Evolutionary conservation across 257 asterid species (phyloP).

Genomic region (Lithospermum erythrorhizon): DNA sequence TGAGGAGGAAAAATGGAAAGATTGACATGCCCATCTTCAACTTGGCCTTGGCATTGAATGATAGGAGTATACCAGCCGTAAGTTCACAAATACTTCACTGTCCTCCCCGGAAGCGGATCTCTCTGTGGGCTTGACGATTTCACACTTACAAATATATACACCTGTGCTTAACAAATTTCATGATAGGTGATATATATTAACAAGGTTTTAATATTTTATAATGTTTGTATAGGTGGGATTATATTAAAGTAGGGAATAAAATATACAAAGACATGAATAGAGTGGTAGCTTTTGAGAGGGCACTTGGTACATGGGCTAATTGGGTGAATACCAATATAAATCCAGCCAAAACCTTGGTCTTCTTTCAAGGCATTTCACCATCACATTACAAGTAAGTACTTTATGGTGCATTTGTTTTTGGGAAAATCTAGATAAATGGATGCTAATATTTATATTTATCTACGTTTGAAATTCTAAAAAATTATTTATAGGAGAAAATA

Average conservation of each 20-base stretch:
- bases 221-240: slow-evolving; percentile 37
- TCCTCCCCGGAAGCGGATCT: too few relatives aligned
- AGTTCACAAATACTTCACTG: slow-evolving; percentile 10
- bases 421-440: too few relatives aligned
- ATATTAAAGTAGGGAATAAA: slow-evolving; percentile 7
- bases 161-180: too few relatives aligned
- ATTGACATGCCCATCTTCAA: slow-evolving; percentile 61
- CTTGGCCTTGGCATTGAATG: slow-evolving; percentile 96
- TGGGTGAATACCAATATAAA: slow-evolving; percentile 18
- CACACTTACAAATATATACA: too few relatives aligned
- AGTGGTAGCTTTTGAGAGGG: slow-evolving; percentile 13
- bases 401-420: too few relatives aligned
- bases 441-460: too few relatives aligned
- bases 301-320: slow-evolving; percentile 15
- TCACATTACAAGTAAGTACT: neutral
- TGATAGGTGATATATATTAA: too few relatives aligned
- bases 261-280: slow-evolving; percentile 12
- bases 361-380: slow-evolving; percentile 21
- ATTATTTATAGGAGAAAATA: too few relatives aligned
- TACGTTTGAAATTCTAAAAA: too few relatives aligned
- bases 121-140: too few relatives aligned
- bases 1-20: slow-evolving; percentile 53
- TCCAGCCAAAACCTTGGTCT: slow-evolving; percentile 13
- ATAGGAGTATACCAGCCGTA: slow-evolving; percentile 69
- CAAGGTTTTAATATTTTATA: neutral